A percentile compares a stretch with the other conserved stretches of the same genome.
phyloP scores from a whole-genome alignment of 306 rosid species.

The Psophocarpus tetragonolobus region DNA sequence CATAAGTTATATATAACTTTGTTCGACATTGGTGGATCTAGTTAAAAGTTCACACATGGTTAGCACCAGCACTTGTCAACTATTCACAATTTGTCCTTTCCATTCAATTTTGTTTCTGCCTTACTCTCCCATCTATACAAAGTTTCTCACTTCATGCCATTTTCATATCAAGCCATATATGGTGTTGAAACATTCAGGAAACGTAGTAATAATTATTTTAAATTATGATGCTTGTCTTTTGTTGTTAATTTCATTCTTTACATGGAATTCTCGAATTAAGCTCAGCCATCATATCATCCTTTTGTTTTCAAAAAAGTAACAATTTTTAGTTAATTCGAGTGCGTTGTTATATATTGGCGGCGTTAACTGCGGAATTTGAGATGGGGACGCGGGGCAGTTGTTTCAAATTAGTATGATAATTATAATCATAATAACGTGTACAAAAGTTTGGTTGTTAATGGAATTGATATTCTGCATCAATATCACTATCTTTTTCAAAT shows the following conservation, averaged over 20 bases:
- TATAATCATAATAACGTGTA: neutral
- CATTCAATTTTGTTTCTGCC: conserved; percentile 14
- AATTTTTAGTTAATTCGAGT: neutral
- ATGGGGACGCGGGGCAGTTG: conserved; percentile 6
- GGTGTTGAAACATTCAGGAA: conserved; percentile 16
- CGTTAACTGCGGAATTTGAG: conserved; percentile 15
- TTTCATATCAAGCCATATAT: neutral
- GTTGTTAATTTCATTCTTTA: neutral
- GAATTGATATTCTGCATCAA: neutral
- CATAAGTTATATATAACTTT: neutral
- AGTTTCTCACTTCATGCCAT: neutral
- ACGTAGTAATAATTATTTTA: conserved; percentile 5
- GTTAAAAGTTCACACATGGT: conserved; percentile 8
- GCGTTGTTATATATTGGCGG: neutral
- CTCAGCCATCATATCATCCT: too few species aligned
- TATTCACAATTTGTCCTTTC: conserved; percentile 5
- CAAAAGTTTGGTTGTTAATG: neutral
- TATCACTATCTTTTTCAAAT: neutral
- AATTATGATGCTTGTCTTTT: neutral
- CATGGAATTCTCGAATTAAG: neutral
- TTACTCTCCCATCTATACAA: conserved; percentile 9
- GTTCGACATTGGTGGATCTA: conserved; percentile 3
- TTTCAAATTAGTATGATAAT: neutral
- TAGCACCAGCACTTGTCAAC: neutral
- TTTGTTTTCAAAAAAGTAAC: neutral